A percentile compares a stretch with the other conserved stretches of the same genome.
phyloP scores from a whole-genome alignment of 495 filamentous ascomycete species.

The Podospora australis region DNA sequence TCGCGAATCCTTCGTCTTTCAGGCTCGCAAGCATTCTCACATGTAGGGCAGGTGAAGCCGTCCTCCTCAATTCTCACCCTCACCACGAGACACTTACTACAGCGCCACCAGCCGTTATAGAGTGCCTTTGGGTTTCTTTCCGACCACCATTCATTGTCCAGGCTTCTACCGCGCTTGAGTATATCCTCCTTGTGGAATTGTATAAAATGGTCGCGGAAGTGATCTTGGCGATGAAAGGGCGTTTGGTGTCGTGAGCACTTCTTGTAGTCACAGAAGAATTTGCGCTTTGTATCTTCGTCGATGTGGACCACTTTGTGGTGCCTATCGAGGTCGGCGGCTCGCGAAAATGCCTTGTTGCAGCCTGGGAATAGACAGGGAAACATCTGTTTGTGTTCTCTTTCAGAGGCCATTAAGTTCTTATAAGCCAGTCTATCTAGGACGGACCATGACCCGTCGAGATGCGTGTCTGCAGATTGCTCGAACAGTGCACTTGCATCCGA shows the following conservation, averaged over 20 bases:
- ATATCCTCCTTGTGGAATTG: constrained; percentile 47
- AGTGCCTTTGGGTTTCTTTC: constrained; percentile 15
- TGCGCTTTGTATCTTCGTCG: constrained; percentile 28
- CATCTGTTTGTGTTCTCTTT: too few species aligned
- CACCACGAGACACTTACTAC: constrained; percentile 31
- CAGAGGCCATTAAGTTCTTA: too few species aligned
- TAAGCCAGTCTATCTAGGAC: too few species aligned
- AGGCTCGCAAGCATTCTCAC: constrained; percentile 33
- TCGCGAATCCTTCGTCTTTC: too few species aligned
- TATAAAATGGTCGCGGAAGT: constrained; percentile 44
- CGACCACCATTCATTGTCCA: constrained; percentile 17
- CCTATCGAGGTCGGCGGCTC: constrained; percentile 43
- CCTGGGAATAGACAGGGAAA: constrained; percentile 22
- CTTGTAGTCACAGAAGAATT: constrained; percentile 37
- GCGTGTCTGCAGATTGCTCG: too few species aligned
- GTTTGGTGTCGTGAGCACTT: constrained; percentile 28
- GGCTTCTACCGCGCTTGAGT: constrained; percentile 20
- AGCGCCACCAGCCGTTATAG: constrained; percentile 40
- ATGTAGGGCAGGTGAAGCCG: constrained; percentile 36
- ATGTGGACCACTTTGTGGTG: constrained; percentile 37
- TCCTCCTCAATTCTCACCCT: constrained; percentile 27
- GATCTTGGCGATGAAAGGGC: constrained; percentile 38
- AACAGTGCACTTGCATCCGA: too few species aligned
- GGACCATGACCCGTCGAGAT: too few species aligned
- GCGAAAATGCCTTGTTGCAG: constrained; percentile 34